Percentiles rank a stretch among this genome's conserved stretches.
Conservation (phyloP, 495 filamentous ascomycete species). For the Trichoderma orchidacearum region DNA sequence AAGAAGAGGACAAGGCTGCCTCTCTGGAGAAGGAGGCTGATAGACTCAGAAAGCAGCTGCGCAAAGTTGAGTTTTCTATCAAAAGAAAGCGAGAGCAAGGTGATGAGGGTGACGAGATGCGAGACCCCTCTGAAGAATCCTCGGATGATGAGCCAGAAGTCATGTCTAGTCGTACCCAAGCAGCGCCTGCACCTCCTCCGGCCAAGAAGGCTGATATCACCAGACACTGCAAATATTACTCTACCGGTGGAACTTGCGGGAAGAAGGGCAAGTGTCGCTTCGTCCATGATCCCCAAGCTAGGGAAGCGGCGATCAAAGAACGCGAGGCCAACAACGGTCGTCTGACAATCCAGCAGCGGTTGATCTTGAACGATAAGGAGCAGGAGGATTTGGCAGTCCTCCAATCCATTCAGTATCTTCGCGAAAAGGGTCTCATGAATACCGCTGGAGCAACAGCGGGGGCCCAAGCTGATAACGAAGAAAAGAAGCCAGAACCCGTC, state of each 20-base stretch:
- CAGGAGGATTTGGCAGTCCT: constrained; percentile 42
- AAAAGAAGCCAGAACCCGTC: constrained; percentile 1
- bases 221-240: constrained; percentile 47
- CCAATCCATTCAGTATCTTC: constrained; percentile 36
- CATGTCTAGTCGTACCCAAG: constrained; percentile 24
- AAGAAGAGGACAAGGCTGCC: constrained; percentile 13
- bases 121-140: constrained; percentile 23
- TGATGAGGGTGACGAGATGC: constrained; percentile 43
- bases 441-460: constrained; percentile 3
- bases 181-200: constrained; percentile 18
- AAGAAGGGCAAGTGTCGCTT: constrained; percentile 55
- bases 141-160: constrained; percentile 34
- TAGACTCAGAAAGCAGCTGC: constrained; percentile 34
- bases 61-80: constrained; percentile 37
- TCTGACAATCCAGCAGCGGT: constrained; percentile 41
- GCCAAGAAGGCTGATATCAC: constrained; percentile 34
- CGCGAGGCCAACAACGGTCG: constrained; percentile 38
- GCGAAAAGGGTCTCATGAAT: constrained; percentile 25
- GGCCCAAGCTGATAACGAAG: not conserved
- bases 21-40: constrained; percentile 28
- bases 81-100: constrained; percentile 43
- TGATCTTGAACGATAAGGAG: constrained; percentile 41
- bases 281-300: constrained; percentile 39
- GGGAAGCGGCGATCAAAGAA: constrained; percentile 37
- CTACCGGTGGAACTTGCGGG: constrained; percentile 43